phyloP scores from a whole-genome alignment of 2,329 filamentous ascomycete genomes.

The Drechmeria coniospora region DNA sequence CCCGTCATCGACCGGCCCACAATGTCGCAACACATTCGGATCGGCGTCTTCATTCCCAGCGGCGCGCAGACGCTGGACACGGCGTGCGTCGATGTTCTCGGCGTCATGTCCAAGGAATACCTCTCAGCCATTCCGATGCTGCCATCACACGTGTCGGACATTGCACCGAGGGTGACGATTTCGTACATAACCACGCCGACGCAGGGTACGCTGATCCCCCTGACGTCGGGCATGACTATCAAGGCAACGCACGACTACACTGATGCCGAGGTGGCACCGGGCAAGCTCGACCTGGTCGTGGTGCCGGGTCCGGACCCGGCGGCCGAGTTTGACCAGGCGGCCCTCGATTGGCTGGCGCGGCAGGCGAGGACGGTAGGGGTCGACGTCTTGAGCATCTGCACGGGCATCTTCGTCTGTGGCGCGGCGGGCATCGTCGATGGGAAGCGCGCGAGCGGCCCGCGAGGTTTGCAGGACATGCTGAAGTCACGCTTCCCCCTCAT shows the following conservation, averaged over 20 bases:
- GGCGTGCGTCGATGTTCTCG: conserved; percentile 34
- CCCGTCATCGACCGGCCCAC: neutral
- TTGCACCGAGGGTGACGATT: conserved; percentile 27
- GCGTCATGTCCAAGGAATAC: conserved; percentile 29
- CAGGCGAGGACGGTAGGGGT: conserved; percentile 23
- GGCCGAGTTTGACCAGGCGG: conserved; percentile 14
- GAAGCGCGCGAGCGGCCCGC: conserved; percentile 29
- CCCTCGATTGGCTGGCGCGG: conserved; percentile 24
- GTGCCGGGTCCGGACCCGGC: conserved; percentile 34
- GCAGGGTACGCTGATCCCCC: conserved; percentile 18
- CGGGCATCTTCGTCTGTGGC: conserved; percentile 31
- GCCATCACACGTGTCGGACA: conserved; percentile 20
- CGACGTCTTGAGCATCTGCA: conserved; percentile 37
- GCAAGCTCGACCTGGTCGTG: conserved; percentile 33
- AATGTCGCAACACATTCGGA: conserved; percentile 16
- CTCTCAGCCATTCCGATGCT: conserved; percentile 15
- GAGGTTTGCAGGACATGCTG: conserved; percentile 25
- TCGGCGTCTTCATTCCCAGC: conserved; percentile 35
- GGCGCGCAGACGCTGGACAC: conserved; percentile 33
- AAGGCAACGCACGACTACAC: conserved; percentile 26
- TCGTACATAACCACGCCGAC: conserved; percentile 28
- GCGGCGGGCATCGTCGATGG: conserved; percentile 32
- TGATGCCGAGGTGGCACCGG: conserved; percentile 31
- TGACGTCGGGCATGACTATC: conserved; percentile 25
- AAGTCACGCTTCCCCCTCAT: conserved; percentile 21